Evolutionary conservation across 768 basidiomycete species (phyloP).

Genomic region (Leccinum subgranulosum): DNA sequence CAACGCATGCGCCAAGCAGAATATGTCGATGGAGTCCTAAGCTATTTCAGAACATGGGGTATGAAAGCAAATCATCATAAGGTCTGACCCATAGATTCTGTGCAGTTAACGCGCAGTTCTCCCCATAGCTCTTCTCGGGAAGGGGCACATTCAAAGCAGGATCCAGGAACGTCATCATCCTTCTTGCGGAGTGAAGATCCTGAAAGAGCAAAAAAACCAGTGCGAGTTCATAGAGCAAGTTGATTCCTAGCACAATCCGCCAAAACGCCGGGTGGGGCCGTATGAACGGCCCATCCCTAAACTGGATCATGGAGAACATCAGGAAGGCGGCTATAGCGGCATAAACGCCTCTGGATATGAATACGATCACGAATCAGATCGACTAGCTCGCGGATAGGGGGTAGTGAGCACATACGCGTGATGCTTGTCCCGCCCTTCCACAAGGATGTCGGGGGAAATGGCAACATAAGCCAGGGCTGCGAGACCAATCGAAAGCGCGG

Average conservation of each 20-base stretch:
- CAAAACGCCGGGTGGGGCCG: conserved; percentile 87
- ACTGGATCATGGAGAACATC: conserved; percentile 81
- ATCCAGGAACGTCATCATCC: conserved; percentile 80
- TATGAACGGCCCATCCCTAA: conserved; percentile 86
- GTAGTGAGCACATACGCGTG: conserved; percentile 55
- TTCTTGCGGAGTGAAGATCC: conserved; percentile 71
- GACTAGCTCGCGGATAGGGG: not conserved
- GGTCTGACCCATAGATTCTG: conserved; percentile 62
- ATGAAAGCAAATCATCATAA: not conserved
- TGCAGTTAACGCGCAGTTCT: conserved; percentile 66
- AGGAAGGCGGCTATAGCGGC: conserved; percentile 74
- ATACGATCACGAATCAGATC: conserved; percentile 13
- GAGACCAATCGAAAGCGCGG: conserved; percentile 65
- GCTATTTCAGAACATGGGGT: conserved; percentile 1
- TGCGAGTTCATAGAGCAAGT: conserved; percentile 78
- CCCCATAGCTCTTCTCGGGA: conserved; percentile 84
- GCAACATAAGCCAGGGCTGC: conserved; percentile 76
- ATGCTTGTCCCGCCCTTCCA: conserved; percentile 79
- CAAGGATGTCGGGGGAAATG: conserved; percentile 78
- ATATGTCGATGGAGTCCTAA: conserved; percentile 80
- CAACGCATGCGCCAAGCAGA: conserved; percentile 79
- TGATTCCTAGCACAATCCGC: conserved; percentile 75
- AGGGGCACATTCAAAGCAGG: conserved; percentile 65
- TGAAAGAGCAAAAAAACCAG: conserved; percentile 86
- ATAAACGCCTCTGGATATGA: conserved; percentile 60